A percentile compares a stretch with the other conserved stretches of the same genome.
These are phyloP conservation scores for Xanthoparmelia taractica DNA, from an alignment of 495 filamentous ascomycete genomes.

Conservation along the genomic window DNA sequence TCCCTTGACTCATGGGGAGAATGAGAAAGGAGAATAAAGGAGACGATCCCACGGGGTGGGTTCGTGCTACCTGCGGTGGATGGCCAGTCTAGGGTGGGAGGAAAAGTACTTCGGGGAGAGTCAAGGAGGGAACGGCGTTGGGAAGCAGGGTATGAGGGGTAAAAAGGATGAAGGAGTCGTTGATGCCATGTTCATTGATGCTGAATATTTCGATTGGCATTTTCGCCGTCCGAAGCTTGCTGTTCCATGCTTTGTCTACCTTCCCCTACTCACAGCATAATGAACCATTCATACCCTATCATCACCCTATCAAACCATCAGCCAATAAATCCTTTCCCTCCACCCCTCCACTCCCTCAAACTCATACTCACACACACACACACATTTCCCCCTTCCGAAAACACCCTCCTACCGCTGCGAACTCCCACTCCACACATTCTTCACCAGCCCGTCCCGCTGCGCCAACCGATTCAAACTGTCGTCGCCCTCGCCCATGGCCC, in stretches of 20 bases:
- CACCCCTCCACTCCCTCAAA: background rate
- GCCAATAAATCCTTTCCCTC: background rate
- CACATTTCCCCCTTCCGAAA: no score
- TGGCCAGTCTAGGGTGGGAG: background rate
- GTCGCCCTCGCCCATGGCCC: constrained; percentile 95
- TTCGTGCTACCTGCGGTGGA: constrained; percentile 5
- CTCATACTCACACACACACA: no score
- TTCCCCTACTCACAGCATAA: background rate
- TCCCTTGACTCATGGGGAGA: constrained; percentile 16
- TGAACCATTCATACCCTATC: background rate
- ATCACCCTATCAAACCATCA: background rate
- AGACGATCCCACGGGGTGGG: constrained; percentile 6
- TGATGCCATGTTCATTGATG: background rate
- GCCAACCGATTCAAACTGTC: constrained; percentile 91
- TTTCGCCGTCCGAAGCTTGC: background rate
- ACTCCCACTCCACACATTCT: constrained; percentile 83
- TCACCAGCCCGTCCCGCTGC: constrained; percentile 91
- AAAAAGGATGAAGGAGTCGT: background rate
- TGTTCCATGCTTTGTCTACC: background rate
- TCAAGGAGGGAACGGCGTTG: background rate
- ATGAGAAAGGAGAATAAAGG: constrained; percentile 20
- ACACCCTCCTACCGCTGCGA: constrained; percentile 55
- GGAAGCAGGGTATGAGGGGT: background rate
- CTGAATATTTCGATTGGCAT: background rate
- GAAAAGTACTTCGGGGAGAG: background rate